Base-by-base conservation (phyloP, 192 early-diverging fungal species). In the Blastocladiella britannica region DNA sequence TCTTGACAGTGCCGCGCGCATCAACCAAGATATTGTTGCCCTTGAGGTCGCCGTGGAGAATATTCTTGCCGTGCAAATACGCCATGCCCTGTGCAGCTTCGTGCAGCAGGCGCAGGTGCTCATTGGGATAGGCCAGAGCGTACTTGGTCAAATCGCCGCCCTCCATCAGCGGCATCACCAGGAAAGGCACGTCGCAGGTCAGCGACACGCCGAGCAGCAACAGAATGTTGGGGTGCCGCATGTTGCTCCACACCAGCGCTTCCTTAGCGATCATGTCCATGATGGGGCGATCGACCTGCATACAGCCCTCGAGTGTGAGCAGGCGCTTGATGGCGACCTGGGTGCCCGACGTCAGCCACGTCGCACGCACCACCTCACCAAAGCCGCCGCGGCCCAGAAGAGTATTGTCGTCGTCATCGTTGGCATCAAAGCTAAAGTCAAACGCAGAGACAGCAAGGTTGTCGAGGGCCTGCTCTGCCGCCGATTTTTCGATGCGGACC, bases 221-320 rank as follows among this genome's bases (percentile, higher is more conserved):
- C 5, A 73, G 52, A 15, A 73, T 61, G 57, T 73, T 54, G 1
- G 60, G 72, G 53, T 73, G 72, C 28, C 63, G 25, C 25, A 71
- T 58, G 28, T 57, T 56, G 47, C 52, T 59, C 70, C 70, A 71
- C 7, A 56, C n/a, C 8, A 12, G 7, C 7, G 29, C 55, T 26
- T 56, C 55, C 22, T 28, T 30, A 12, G 22, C 22, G 8, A 56
- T 18, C 7, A 37, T 15, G 15, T 56, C 55, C 55, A 29, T n/a
- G 25, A 7, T 18, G 6, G 31, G 31, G 7, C 31, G 31, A 18
- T 37, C 31, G 18, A 18, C 31, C 18, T 37, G 31, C 7, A 37
- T 7, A 18, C 31, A 5, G 31, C 31, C 31, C 27, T 26, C 23
- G 12, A 24, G 23, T 5, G 55, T 6, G 12, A 56, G 28, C 26